Evolutionary conservation across 2,329 filamentous ascomycete genomes (phyloP).

Genomic region (Beauveria pseudobassiana): DNA sequence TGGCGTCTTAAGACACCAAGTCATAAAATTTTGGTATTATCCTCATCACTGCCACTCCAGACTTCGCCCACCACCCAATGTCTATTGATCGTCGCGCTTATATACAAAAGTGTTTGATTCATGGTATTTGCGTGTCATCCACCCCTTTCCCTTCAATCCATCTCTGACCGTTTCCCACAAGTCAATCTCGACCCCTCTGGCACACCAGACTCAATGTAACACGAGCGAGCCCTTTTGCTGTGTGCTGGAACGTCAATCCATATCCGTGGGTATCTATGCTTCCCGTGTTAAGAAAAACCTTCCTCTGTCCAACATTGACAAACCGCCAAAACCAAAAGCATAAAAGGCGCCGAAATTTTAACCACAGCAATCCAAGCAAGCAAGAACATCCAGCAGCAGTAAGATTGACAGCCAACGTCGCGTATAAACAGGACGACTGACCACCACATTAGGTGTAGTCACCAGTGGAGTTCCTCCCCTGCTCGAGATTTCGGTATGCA

Average conservation of each 20-base stretch:
- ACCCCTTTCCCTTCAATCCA: neutral
- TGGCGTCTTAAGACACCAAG: neutral
- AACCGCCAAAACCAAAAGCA: neutral
- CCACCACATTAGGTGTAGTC: slow-evolving; percentile 20
- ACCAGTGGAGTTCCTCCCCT: slow-evolving; percentile 28
- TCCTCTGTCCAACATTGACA: neutral
- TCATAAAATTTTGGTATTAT: slow-evolving; percentile 3
- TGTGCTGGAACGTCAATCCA: neutral
- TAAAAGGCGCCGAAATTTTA: neutral
- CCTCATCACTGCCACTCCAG: neutral
- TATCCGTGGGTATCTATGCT: neutral
- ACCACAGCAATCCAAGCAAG: neutral
- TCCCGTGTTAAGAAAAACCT: neutral
- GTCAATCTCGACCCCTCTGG: neutral
- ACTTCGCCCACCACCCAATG: neutral
- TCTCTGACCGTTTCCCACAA: neutral
- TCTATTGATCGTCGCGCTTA: neutral
- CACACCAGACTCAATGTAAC: neutral
- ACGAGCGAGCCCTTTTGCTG: neutral
- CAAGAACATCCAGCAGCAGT: neutral
- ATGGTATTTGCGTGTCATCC: neutral
- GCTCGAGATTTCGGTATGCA: slow-evolving; percentile 30
- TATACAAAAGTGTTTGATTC: slow-evolving; percentile 2
- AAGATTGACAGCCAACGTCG: neutral
- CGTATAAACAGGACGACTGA: neutral